Evolutionary conservation across 768 basidiomycete genomes (phyloP).

Genomic region (Trametes cingulata): DNA sequence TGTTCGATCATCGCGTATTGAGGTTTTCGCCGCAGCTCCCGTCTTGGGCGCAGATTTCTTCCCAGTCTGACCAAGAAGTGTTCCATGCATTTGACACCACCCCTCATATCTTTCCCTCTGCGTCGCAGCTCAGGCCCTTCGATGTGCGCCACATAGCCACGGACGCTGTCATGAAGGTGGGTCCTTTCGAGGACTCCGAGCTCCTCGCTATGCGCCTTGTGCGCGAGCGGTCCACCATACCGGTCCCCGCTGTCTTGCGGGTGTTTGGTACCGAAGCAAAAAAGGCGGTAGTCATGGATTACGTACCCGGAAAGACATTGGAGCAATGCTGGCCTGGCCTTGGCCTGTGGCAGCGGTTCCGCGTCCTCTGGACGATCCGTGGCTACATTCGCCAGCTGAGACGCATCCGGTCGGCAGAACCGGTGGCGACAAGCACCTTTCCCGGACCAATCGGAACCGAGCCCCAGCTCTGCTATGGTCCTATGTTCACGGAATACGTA

Average conservation of each 20-base stretch:
- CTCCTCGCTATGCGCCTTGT: conserved; percentile 2
- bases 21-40: not conserved
- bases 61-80: not conserved
- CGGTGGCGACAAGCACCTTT: not conserved
- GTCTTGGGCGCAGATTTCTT: not conserved
- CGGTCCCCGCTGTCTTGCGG: conserved; percentile 2
- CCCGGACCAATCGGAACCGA: conserved; percentile 7
- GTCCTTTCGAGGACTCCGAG: not conserved
- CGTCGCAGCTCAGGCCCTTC: not conserved
- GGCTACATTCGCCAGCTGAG: conserved; percentile 30
- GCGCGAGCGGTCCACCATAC: not conserved
- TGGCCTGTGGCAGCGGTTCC: conserved; percentile 18
- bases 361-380: conserved; percentile 24
- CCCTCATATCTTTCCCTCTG: not conserved
- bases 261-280: not conserved
- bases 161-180: conserved; percentile 10
- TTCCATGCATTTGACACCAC: not conserved
- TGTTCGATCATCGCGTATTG: no score
- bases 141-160: conserved; percentile 2
- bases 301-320: conserved; percentile 27
- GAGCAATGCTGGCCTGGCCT: conserved; percentile 24
- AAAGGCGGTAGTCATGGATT: conserved; percentile 26
- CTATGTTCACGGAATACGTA: conserved; percentile 27
- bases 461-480: conserved; percentile 12
- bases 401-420: not conserved